Evolutionary conservation across 1,284 basidiomycete genomes (phyloP).

Genomic region (Neotropicomus parvogracilis): DNA sequence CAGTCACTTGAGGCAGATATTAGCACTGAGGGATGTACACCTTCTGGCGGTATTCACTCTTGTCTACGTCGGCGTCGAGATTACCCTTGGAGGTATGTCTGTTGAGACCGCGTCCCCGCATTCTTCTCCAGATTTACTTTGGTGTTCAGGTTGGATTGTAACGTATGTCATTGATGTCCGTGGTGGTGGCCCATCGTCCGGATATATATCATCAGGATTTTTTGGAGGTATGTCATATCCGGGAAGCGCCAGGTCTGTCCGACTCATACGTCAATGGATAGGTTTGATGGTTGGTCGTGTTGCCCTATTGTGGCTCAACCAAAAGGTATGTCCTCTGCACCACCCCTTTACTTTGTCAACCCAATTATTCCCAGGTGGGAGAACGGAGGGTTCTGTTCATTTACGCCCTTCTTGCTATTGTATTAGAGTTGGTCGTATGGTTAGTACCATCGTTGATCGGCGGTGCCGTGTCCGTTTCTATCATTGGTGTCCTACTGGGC

Average conservation of each 20-base stretch:
- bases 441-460: conserved; percentile 52
- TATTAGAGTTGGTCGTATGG: conserved; percentile 57
- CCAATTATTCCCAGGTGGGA: conserved; percentile 22
- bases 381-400: conserved; percentile 32
- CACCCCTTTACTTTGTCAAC: neutral
- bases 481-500: conserved; percentile 52
- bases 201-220: conserved; percentile 52
- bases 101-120: neutral
- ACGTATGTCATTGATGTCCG: conserved; percentile 47
- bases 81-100: conserved; percentile 46
- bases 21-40: conserved; percentile 47
- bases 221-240: conserved; percentile 39
- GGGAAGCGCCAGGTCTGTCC: neutral
- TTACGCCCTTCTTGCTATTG: conserved; percentile 37
- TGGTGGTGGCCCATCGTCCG: conserved; percentile 45
- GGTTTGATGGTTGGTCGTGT: conserved; percentile 30
- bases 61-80: conserved; percentile 57
- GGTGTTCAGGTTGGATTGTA: conserved; percentile 46
- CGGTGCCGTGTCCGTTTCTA: conserved; percentile 49
- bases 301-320: conserved; percentile 30
- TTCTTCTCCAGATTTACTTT: neutral
- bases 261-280: conserved; percentile 4
- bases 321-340: conserved; percentile 16
- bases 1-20: conserved; percentile 49
- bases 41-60: conserved; percentile 50